These are phyloP conservation scores for Aureobasidium sp. DNA, from an alignment of 2,329 filamentous ascomycete species.

Conservation along the genomic window DNA sequence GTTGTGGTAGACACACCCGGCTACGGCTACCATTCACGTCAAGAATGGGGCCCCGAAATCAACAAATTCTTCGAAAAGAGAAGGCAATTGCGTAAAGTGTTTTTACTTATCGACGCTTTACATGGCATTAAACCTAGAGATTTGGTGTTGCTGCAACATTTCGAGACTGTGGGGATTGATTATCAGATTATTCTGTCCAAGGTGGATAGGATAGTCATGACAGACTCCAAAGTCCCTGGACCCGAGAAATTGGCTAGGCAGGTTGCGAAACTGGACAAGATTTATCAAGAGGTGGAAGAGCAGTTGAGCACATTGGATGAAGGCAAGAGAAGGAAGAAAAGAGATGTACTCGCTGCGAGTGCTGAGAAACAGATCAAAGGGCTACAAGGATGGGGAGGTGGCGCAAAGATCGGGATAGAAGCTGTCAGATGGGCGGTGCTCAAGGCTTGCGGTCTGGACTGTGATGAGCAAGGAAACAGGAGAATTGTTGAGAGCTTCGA, in stretches of 20 bases:
- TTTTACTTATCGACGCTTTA: slow-evolving; percentile 56
- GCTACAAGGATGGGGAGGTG: slow-evolving; percentile 38
- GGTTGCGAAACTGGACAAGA: not conserved
- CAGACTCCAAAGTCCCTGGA: slow-evolving; percentile 22
- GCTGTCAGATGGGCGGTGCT: slow-evolving; percentile 59
- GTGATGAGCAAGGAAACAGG: slow-evolving; percentile 23
- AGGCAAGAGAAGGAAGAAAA: not conserved
- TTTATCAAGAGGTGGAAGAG: slow-evolving; percentile 31
- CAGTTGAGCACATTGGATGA: slow-evolving; percentile 27
- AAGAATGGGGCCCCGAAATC: slow-evolving; percentile 60
- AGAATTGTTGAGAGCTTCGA: not conserved
- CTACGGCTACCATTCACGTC: slow-evolving; percentile 56
- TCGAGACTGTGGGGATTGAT: slow-evolving; percentile 51
- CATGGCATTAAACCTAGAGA: slow-evolving; percentile 60
- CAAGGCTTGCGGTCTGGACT: slow-evolving; percentile 52
- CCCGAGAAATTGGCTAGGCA: not conserved
- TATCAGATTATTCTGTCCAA: slow-evolving; percentile 64
- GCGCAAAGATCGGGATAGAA: slow-evolving; percentile 55
- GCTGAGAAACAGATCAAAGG: slow-evolving; percentile 42
- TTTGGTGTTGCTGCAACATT: slow-evolving; percentile 47
- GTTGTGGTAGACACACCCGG: slow-evolving; percentile 66
- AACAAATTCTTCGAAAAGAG: slow-evolving; percentile 59
- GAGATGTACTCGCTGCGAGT: slow-evolving; percentile 55
- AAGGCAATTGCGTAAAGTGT: slow-evolving; percentile 57
- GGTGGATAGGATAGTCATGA: slow-evolving; percentile 50